Evolutionary conservation across 2,329 filamentous ascomycete genomes (phyloP).

Genomic region (Ustilaginoidea virens): DNA sequence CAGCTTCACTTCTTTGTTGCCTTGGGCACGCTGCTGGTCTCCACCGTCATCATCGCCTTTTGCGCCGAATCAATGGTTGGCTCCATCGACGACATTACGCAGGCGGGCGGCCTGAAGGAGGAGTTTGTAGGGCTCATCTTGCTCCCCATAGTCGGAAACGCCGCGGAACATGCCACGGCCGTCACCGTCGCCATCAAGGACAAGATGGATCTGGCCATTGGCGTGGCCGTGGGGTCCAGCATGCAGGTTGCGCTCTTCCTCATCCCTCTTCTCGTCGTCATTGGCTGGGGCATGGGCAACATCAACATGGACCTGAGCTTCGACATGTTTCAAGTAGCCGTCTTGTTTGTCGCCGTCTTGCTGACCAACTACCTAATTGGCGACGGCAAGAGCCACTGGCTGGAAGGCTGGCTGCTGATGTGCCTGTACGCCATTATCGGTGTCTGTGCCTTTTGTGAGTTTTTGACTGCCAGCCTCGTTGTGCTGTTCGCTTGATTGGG

Average conservation of each 20-base stretch:
- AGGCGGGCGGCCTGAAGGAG: conserved; percentile 43
- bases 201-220: conserved; percentile 74
- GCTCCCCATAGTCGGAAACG: conserved; percentile 70
- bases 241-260: conserved; percentile 73
- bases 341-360: conserved; percentile 69
- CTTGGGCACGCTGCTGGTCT: conserved; percentile 51
- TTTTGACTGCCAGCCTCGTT: background rate
- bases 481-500: background rate
- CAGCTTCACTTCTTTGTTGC: conserved; percentile 60
- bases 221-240: conserved; percentile 63
- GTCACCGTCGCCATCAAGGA: conserved; percentile 70
- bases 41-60: conserved; percentile 66
- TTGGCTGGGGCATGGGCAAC: conserved; percentile 60
- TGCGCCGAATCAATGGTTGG: conserved; percentile 69
- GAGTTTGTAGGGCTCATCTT: conserved; percentile 71
- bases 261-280: conserved; percentile 59
- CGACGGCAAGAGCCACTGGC: conserved; percentile 70
- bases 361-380: conserved; percentile 76
- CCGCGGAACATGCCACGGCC: conserved; percentile 67
- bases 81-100: conserved; percentile 54
- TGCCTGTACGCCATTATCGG: conserved; percentile 71
- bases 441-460: conserved; percentile 46
- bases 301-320: conserved; percentile 72
- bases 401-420: conserved; percentile 63
- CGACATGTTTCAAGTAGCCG: conserved; percentile 77